Base-by-base conservation (phyloP, 768 basidiomycete genomes). In the Rhizopogon roseolus region DNA sequence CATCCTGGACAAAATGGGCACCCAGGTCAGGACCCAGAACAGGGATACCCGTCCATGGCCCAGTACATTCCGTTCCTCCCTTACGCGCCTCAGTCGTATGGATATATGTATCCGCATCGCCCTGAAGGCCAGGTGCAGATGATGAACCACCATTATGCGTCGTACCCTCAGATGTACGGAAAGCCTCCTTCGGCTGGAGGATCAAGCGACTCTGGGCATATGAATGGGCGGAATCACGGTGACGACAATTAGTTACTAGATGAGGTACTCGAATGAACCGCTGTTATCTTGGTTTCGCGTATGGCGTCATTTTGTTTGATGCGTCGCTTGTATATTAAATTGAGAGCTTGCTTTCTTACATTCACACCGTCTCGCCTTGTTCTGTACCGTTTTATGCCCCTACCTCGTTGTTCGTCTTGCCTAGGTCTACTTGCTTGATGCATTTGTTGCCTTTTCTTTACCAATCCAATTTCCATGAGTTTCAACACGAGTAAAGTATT, bases 1-100 rank as follows among this genome's bases (percentile, higher is more conserved):
- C 71, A 73, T 66, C 72, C 55, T 62, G 71, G 60, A 68, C 72
- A 60, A 62, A 72, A 55, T 54, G 72, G 58, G 53, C 71, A 71
- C 39, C 53, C 56, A 11, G 68, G 73, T 40, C 77, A 77, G 45
- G 74, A 74, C 29, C 74, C 74, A 56, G 71, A 71, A 59, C 71
- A 69, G 51, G 68, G 64, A 54, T 71, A 69, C 40, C 73, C 74
- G 56, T 66, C 75, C 57, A 64, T 72, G 51, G 63, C 73, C 42
- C 73, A 75, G 58, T 79, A 74, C 65, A 79, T 77, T 60, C 72
- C 76, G 55, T 77, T 78, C 61, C 67, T 81, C 52, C 67, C 75
- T 43, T 72, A 76, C 46, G 75, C 76, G 57, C 67, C 77, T 22
- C 73, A 77, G 66, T 73, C 74, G 53, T 81, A 78, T 62, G 64